These are phyloP conservation scores for Pochonia chlamydosporia DNA, from an alignment of 2,329 filamentous ascomycete genomes.

Conservation along the genomic window DNA sequence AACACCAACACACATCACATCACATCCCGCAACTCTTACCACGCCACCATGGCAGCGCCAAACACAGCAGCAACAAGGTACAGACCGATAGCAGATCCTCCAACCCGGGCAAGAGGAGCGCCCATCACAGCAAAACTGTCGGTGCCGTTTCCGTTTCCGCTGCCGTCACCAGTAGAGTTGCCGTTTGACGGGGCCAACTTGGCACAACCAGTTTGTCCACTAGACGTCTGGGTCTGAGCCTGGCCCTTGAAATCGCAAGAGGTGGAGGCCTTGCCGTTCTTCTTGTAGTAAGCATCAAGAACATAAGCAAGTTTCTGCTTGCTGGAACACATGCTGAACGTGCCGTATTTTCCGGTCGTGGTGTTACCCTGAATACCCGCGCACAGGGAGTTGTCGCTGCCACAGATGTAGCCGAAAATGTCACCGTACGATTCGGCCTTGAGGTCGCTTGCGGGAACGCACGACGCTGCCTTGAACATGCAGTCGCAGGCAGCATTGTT, in stretches of 20 bases:
- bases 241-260: slow-evolving; percentile 68
- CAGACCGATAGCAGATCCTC: slow-evolving; percentile 41
- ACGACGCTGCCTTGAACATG: slow-evolving; percentile 73
- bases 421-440: slow-evolving; percentile 53
- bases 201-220: slow-evolving; percentile 46
- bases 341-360: slow-evolving; percentile 54
- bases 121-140: slow-evolving; percentile 29
- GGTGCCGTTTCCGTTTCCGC: slow-evolving; percentile 1
- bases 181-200: slow-evolving; percentile 55
- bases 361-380: slow-evolving; percentile 52
- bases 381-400: slow-evolving; percentile 50
- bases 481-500: slow-evolving; percentile 77
- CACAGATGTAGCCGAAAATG: slow-evolving; percentile 76
- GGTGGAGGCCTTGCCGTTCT: slow-evolving; percentile 41
- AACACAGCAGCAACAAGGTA: slow-evolving; percentile 46
- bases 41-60: slow-evolving; percentile 45
- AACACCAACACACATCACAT: too few relatives aligned
- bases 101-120: slow-evolving; percentile 31
- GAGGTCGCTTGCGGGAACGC: slow-evolving; percentile 57
- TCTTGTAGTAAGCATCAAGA: slow-evolving; percentile 66
- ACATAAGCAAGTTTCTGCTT: slow-evolving; percentile 68
- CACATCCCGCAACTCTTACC: background rate
- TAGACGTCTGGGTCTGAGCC: slow-evolving; percentile 48
- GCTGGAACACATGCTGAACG: slow-evolving; percentile 70
- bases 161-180: background rate